A percentile compares a stretch with the other conserved stretches of the same genome.
Evolutionary conservation across 306 rosid genomes (phyloP).

Genomic region (Gynostemma pentaphyllum): DNA sequence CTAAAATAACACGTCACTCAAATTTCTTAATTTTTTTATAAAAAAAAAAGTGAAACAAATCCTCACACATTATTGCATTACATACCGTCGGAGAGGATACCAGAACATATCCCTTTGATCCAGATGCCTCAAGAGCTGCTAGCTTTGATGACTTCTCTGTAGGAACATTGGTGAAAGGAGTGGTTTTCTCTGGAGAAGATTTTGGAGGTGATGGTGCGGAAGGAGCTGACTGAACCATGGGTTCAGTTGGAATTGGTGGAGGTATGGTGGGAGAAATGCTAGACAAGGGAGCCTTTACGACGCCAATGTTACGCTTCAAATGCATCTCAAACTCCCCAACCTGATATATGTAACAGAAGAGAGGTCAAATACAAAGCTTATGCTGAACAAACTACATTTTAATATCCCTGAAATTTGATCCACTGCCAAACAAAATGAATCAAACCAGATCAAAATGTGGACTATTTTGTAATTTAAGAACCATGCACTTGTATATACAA

Average conservation of each 20-base stretch:
- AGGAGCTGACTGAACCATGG: conserved; percentile 59
- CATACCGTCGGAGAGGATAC: conserved; percentile 69
- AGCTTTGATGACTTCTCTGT: conserved; percentile 46
- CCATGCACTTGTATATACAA: background rate
- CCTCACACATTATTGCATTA: background rate
- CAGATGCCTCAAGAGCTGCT: conserved; percentile 82
- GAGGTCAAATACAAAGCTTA: conserved; percentile 8
- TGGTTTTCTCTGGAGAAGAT: conserved; percentile 43
- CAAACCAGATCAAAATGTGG: background rate
- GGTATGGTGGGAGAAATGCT: conserved; percentile 57
- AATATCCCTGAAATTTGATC: background rate
- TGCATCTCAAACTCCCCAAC: conserved; percentile 97
- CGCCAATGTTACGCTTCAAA: conserved; percentile 80
- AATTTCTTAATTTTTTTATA: background rate
- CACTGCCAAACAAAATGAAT: background rate
- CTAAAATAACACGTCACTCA: background rate
- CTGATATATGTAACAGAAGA: conserved; percentile 27
- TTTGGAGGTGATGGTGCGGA: conserved; percentile 41
- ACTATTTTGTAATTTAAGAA: background rate
- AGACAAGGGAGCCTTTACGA: conserved; percentile 43
- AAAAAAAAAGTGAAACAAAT: background rate
- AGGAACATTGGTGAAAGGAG: conserved; percentile 40
- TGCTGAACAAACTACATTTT: background rate
- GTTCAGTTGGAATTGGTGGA: conserved; percentile 72
- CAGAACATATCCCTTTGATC: conserved; percentile 40